Base-by-base conservation (phyloP, 257 asterid species). In the Lycium barbarum region DNA sequence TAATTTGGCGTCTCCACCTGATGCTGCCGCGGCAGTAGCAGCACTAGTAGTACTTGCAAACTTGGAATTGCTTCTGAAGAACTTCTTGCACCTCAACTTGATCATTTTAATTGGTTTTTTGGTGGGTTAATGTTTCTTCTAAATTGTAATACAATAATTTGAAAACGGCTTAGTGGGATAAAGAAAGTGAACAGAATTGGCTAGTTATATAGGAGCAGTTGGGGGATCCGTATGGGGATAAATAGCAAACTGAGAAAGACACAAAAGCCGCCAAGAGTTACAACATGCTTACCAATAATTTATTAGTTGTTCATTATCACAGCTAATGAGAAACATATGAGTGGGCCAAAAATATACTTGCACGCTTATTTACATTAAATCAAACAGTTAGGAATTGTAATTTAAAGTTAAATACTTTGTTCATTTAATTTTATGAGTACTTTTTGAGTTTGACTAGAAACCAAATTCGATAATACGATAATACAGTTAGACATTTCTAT, bases 41-140 rank as follows among this genome's bases (percentile, higher is more conserved):
- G 84, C 71, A 84, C 84, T 38, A 45, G 62, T 83, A 9, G 55
- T 71, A 17, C 81, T 84, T 9, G 66, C 83, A 6, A 87, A 45
- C 90, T 92, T 74, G 2, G 94, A 90, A 87, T 84, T 89, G 91
- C 92, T 91, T 84, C 93, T 90, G 26, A 87, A 89, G 82, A 95
- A 88, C 85, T 90, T 93, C 86, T 90, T 95, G 88, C 95, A 84
- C 85, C 92, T 94, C 63, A 95, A 79, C 86, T 90, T 95, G n/a
- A 93, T 90, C 94, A 95, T 90, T 84, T 10, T 61, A 8, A 8
- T 83, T 87, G 63, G 18, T 63, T 38, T 15, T 40, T 43, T 40
- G 3, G 3, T 40, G 3, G 9, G 55, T 20, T 40, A 4, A 8
- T 35, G 47, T 20, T 65, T 43, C 26, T 40, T 76, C 13, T 14